These are phyloP conservation scores for Marasmius oreades DNA, from an alignment of 1,284 basidiomycete genomes.

Conservation along the genomic window DNA sequence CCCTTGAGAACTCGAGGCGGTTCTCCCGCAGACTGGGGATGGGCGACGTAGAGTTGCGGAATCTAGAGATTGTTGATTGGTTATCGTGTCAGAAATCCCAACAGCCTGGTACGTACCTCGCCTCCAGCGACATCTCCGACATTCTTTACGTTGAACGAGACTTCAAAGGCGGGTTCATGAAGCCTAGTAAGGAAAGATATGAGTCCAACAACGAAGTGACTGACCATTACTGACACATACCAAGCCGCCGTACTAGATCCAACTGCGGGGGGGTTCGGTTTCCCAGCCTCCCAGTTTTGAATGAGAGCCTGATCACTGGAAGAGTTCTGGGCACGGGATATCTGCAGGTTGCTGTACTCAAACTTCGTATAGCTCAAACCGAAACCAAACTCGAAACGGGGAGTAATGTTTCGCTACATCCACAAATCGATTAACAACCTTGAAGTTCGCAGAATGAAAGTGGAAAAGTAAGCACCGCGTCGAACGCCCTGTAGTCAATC, in stretches of 20 bases:
- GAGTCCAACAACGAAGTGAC: neutral
- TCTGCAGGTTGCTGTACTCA: conserved; percentile 32
- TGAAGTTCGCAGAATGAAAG: conserved; percentile 39
- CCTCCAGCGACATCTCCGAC: conserved; percentile 26
- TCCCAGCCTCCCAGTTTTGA: conserved; percentile 16
- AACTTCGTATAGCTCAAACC: conserved; percentile 56
- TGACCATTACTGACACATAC: conserved; percentile 1
- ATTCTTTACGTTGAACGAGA: conserved; percentile 28
- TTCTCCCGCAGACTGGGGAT: conserved; percentile 34
- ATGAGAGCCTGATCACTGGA: conserved; percentile 5
- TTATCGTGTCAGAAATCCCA: neutral
- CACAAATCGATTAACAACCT: neutral
- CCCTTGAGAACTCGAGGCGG: conserved; percentile 43
- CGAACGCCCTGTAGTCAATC: conserved; percentile 14
- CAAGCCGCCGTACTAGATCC: conserved; percentile 13
- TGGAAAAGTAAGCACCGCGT: conserved; percentile 28
- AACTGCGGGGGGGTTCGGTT: conserved; percentile 12
- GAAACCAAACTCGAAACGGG: conserved; percentile 63
- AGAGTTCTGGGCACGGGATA: conserved; percentile 9
- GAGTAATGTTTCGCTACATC: conserved; percentile 39
- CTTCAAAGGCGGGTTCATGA: conserved; percentile 23
- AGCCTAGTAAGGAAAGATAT: conserved; percentile 13
- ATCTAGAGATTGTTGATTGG: conserved; percentile 23
- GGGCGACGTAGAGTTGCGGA: conserved; percentile 43
- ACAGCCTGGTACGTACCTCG: conserved; percentile 22